Evolutionary conservation across 371 early-diverging fungal species (phyloP).

Genomic region (Mucor velutinosus): DNA sequence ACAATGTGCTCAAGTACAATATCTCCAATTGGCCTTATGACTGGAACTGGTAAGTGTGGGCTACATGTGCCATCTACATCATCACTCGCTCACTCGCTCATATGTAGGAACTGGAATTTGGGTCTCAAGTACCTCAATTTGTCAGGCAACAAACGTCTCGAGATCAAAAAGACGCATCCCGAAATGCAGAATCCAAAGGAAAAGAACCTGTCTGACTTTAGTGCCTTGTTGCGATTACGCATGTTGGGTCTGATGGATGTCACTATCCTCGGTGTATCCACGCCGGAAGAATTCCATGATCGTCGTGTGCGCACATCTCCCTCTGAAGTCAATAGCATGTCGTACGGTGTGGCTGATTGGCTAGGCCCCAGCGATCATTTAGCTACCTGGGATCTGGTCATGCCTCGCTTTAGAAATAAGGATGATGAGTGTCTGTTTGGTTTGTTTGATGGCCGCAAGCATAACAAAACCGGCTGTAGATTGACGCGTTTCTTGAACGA

Average conservation of each 20-base stretch:
- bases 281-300: conserved; percentile 82
- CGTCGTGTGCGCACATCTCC: conserved; percentile 87
- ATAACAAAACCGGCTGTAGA: conserved; percentile 55
- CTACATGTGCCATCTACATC: not conserved
- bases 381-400: conserved; percentile 80
- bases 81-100: not conserved
- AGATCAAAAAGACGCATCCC: conserved; percentile 74
- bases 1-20: conserved; percentile 90
- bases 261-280: conserved; percentile 75
- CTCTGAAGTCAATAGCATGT: conserved; percentile 77
- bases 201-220: conserved; percentile 77
- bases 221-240: conserved; percentile 71
- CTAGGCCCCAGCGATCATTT: conserved; percentile 68
- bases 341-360: conserved; percentile 88
- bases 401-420: conserved; percentile 77
- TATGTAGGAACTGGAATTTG: conserved; percentile 83
- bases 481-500: conserved; percentile 77
- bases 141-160: conserved; percentile 88
- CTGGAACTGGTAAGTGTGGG: conserved; percentile 83
- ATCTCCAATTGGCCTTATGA: conserved; percentile 95
- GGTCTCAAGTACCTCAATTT: conserved; percentile 88
- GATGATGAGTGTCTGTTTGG: conserved; percentile 90
- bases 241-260: conserved; percentile 90
- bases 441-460: conserved; percentile 80
- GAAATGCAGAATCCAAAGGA: conserved; percentile 46